Percentiles rank a stretch among this genome's conserved stretches.
These are phyloP conservation scores for Borovskyia barvae DNA, from an alignment of 208 protist genomes.

Conservation along the genomic window DNA sequence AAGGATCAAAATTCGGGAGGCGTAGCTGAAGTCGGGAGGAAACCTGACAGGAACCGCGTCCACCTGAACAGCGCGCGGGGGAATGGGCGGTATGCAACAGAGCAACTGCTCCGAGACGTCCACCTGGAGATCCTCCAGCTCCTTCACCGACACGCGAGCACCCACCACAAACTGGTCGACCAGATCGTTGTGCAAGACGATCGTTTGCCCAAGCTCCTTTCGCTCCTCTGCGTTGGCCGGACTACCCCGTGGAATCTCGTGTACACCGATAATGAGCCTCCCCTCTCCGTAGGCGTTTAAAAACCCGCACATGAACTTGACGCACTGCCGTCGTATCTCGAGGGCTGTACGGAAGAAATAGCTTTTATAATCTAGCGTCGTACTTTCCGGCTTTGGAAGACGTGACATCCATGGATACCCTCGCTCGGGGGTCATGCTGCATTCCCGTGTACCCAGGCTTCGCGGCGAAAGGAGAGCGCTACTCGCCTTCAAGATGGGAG, in stretches of 20 bases:
- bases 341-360: constrained; percentile 54
- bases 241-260: constrained; percentile 47
- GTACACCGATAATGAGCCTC: constrained; percentile 60
- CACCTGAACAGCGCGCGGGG: constrained; percentile 34
- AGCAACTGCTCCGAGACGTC: constrained; percentile 52
- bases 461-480: constrained; percentile 9
- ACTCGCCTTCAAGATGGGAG: too few species aligned
- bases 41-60: constrained; percentile 55
- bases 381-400: constrained; percentile 55
- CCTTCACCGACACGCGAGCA: constrained; percentile 31
- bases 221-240: constrained; percentile 25
- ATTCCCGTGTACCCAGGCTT: constrained; percentile 11
- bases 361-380: constrained; percentile 74
- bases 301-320: constrained; percentile 78
- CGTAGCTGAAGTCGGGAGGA: constrained; percentile 35
- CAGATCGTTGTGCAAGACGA: constrained; percentile 55
- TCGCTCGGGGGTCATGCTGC: neutral
- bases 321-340: constrained; percentile 57
- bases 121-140: constrained; percentile 45
- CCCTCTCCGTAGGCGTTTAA: constrained; percentile 65
- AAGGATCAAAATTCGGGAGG: constrained; percentile 40
- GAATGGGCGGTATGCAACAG: constrained; percentile 63
- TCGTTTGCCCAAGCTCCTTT: constrained; percentile 41
- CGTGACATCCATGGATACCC: constrained; percentile 52
- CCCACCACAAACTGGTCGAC: constrained; percentile 69